phyloP scores from a whole-genome alignment of 2,329 filamentous ascomycete species.

The Escovopsis sp. region DNA sequence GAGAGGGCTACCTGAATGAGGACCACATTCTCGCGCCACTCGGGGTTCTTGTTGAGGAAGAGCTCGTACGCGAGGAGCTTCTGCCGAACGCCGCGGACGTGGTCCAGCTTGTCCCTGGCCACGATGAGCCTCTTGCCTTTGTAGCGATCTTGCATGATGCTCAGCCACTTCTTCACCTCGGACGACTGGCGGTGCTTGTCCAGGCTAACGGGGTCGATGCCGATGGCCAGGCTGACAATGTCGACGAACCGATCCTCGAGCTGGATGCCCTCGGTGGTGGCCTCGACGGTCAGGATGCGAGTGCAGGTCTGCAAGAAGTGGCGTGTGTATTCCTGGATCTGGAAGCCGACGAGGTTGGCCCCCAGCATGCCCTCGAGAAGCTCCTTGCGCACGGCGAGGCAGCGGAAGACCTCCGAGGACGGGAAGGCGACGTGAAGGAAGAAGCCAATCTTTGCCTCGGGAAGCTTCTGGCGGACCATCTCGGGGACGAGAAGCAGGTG shows the following conservation, averaged over 20 bases:
- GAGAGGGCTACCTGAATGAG: conserved; percentile 90
- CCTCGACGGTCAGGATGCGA: conserved; percentile 77
- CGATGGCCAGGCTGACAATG: conserved; percentile 71
- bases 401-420: conserved; percentile 90
- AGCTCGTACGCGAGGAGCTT: conserved; percentile 86
- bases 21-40: conserved; percentile 78
- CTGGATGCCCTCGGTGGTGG: conserved; percentile 73
- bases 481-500: conserved; percentile 76
- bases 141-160: conserved; percentile 69
- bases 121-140: conserved; percentile 82
- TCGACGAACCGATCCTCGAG: conserved; percentile 89
- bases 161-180: conserved; percentile 65
- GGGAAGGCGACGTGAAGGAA: conserved; percentile 93
- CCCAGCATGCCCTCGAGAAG: conserved; percentile 86
- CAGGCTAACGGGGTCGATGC: conserved; percentile 72
- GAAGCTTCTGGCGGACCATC: conserved; percentile 80
- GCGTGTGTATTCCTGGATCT: conserved; percentile 81
- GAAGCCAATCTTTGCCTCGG: conserved; percentile 89
- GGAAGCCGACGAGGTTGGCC: conserved; percentile 83
- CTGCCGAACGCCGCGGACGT: conserved; percentile 80
- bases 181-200: conserved; percentile 52
- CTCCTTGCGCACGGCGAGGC: conserved; percentile 71
- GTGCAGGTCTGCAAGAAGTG: conserved; percentile 96
- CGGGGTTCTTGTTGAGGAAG: conserved; percentile 84
- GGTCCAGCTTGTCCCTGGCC: conserved; percentile 84